Conservation (phyloP, 1,284 basidiomycete species). For the Ustilago trichophora region DNA sequence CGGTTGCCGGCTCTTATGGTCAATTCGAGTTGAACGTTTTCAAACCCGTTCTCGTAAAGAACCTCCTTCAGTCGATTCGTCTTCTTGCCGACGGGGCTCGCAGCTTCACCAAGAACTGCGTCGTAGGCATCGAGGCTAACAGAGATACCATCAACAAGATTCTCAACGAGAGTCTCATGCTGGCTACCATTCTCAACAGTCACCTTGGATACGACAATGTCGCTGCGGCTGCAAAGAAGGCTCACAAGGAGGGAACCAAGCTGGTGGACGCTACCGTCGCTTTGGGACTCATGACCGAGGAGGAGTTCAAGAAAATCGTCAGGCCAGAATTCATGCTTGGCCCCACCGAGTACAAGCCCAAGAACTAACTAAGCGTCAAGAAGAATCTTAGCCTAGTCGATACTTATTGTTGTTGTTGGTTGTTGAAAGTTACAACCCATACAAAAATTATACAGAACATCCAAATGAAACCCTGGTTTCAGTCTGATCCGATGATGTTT, state of each 20-base stretch:
- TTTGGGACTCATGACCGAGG: conserved; percentile 83
- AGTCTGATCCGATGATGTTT: too few species aligned
- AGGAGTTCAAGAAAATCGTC: conserved; percentile 95
- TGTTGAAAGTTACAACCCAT: too few species aligned
- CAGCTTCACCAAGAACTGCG: conserved; percentile 93
- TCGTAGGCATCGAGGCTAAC: conserved; percentile 95
- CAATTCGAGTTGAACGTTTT: conserved; percentile 99
- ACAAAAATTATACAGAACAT: too few species aligned
- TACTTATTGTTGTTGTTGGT: too few species aligned
- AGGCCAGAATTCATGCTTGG: conserved; percentile 77
- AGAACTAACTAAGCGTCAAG: conserved; percentile 27
- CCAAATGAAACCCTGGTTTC: too few species aligned
- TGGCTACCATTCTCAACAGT: conserved; percentile 92
- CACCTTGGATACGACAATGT: conserved; percentile 96
- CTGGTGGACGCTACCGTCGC: conserved; percentile 91
- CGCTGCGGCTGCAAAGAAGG: conserved; percentile 98
- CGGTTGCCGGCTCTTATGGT: conserved; percentile 90
- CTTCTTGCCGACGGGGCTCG: conserved; percentile 84
- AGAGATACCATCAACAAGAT: conserved; percentile 88
- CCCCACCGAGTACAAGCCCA: conserved; percentile 54
- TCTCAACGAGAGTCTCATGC: conserved; percentile 86
- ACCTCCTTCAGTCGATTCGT: conserved; percentile 93
- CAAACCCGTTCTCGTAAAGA: conserved; percentile 98
- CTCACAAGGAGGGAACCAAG: conserved; percentile 96
- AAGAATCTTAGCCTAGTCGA: too few species aligned